Evolutionary conservation across 2,329 filamentous ascomycete genomes (phyloP).

Genomic region (Aschersonia sp.): DNA sequence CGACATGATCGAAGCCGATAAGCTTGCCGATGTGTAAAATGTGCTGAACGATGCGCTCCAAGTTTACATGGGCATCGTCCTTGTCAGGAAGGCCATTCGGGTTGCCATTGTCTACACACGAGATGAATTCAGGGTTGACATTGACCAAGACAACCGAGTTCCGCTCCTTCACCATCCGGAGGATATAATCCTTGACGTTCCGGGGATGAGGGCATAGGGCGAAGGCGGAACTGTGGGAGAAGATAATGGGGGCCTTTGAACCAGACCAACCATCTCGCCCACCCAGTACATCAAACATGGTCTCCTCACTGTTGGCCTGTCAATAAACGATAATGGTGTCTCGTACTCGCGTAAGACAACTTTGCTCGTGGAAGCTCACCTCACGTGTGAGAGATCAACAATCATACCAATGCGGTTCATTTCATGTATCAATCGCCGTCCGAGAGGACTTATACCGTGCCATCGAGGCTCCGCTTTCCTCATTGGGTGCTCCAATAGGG

Average conservation of each 20-base stretch:
- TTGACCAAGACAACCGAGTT: constrained; percentile 84
- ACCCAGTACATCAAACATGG: constrained; percentile 71
- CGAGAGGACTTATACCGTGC: constrained; percentile 56
- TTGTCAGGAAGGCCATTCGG: constrained; percentile 53
- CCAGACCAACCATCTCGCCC: constrained; percentile 50
- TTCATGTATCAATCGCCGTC: constrained; percentile 58
- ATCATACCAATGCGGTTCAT: constrained; percentile 64
- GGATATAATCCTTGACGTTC: constrained; percentile 76
- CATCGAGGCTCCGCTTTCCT: constrained; percentile 41
- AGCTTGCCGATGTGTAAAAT: constrained; percentile 68
- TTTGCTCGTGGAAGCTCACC: constrained; percentile 9
- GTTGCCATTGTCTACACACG: constrained; percentile 47
- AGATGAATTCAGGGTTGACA: constrained; percentile 71
- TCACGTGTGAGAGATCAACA: constrained; percentile 71
- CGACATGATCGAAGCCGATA: constrained; percentile 80
- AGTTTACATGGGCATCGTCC: constrained; percentile 53
- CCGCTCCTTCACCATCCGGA: constrained; percentile 59
- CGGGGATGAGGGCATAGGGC: constrained; percentile 74
- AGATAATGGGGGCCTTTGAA: constrained; percentile 72
- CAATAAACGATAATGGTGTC: too few species aligned
- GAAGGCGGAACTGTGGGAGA: constrained; percentile 74
- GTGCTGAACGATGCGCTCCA: constrained; percentile 67
- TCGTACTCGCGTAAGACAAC: too few species aligned
- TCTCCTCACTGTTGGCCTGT: constrained; percentile 44
- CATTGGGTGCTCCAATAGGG: constrained; percentile 42